These are phyloP conservation scores for Tylopilus felleus DNA, from an alignment of 768 basidiomycete species.

Conservation along the genomic window DNA sequence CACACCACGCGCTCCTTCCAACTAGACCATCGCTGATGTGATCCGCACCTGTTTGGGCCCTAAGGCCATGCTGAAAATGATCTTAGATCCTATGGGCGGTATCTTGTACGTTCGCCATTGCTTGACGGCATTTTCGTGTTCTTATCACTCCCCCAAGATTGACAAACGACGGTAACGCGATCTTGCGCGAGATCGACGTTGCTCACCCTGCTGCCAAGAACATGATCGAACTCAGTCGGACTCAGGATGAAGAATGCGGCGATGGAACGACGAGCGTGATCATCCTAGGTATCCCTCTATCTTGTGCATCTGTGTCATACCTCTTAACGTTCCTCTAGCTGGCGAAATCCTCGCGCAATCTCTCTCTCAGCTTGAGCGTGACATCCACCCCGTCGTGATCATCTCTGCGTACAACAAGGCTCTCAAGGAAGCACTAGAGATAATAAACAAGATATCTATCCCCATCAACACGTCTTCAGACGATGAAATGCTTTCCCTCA, in stretches of 20 bases:
- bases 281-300: constrained; percentile 70
- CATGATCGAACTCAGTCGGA: constrained; percentile 97
- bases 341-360: constrained; percentile 98
- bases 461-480: constrained; percentile 88
- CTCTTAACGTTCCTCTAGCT: constrained; percentile 40
- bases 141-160: constrained; percentile 47
- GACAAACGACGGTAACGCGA: constrained; percentile 99
- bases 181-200: constrained; percentile 96
- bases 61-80: constrained; percentile 99
- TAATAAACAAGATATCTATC: constrained; percentile 82
- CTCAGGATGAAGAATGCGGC: constrained; percentile 98
- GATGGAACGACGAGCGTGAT: constrained; percentile 99
- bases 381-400: constrained; percentile 98
- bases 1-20: background rate
- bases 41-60: constrained; percentile 97
- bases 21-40: constrained; percentile 93
- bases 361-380: constrained; percentile 87
- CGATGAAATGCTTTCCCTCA: constrained; percentile 89
- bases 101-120: constrained; percentile 64
- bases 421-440: constrained; percentile 85
- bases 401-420: constrained; percentile 98
- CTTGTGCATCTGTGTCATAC: background rate
- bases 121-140: background rate
- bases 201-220: constrained; percentile 99
- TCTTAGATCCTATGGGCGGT: constrained; percentile 98